phyloP scores from a whole-genome alignment of 257 asterid species.

The Voacanga thouarsii region DNA sequence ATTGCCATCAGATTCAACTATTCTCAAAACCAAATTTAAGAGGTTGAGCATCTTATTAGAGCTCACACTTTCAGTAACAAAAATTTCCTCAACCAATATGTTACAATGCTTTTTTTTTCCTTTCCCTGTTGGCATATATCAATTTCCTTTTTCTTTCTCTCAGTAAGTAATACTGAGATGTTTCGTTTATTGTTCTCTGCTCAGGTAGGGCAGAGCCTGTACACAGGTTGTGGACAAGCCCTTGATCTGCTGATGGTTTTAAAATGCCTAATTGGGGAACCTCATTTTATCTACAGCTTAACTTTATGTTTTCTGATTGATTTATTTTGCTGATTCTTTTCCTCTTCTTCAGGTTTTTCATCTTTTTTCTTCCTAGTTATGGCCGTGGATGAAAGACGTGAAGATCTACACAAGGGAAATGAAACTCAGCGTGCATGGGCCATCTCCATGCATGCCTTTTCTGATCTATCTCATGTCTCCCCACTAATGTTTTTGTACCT shows the following conservation, averaged over 20 bases:
- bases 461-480: slow-evolving; percentile 73
- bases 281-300: background rate
- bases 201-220: background rate
- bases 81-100: background rate
- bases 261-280: background rate
- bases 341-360: slow-evolving; percentile 32
- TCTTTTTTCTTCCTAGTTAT: slow-evolving; percentile 27
- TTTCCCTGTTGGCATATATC: background rate
- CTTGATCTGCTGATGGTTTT: background rate
- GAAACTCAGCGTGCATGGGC: slow-evolving; percentile 27
- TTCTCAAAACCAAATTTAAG: background rate
- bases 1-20: background rate
- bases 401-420: slow-evolving; percentile 23
- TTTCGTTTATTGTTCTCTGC: background rate
- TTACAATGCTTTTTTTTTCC: too few relatives aligned
- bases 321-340: background rate
- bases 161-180: background rate
- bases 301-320: background rate
- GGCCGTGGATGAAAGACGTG: slow-evolving; percentile 36
- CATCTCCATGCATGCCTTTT: slow-evolving; percentile 61
- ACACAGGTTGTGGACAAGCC: background rate
- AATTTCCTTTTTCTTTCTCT: background rate
- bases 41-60: background rate
- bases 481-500: slow-evolving; percentile 83
- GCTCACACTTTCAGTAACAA: background rate